Conservation (phyloP, 805 yeast species). For the Candida lessepsii region DNA sequence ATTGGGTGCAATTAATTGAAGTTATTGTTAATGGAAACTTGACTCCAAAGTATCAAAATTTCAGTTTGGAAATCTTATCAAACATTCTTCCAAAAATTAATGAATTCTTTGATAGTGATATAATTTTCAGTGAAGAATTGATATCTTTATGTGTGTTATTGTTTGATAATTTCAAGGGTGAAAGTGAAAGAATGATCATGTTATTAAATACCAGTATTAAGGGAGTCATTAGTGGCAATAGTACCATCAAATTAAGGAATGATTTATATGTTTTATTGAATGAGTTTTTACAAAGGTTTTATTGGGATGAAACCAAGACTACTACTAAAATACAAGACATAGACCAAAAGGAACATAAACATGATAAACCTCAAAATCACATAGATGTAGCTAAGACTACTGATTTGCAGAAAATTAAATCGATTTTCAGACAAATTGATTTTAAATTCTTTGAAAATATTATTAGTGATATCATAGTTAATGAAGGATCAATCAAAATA, state of each 20-base stretch:
- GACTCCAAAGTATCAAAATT: conserved; percentile 41
- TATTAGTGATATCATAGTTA: conserved; percentile 75
- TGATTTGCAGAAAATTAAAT: conserved; percentile 47
- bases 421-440: conserved; percentile 61
- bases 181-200: conserved; percentile 54
- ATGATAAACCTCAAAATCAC: no score
- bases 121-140: conserved; percentile 68
- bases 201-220: conserved; percentile 71
- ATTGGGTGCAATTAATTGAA: conserved; percentile 83
- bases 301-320: conserved; percentile 15
- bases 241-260: conserved; percentile 68
- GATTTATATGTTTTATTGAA: conserved; percentile 76
- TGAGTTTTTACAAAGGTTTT: conserved; percentile 56
- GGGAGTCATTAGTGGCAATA: conserved; percentile 69
- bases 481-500: conserved; percentile 74
- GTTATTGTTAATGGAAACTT: conserved; percentile 56
- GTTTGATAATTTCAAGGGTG: conserved; percentile 42
- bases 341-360: no score
- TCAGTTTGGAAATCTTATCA: conserved; percentile 76
- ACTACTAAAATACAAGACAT: no score
- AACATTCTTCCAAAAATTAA: conserved; percentile 71
- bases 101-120: conserved; percentile 59
- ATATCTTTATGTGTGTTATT: conserved; percentile 73
- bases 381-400: no score
- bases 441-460: conserved; percentile 57